Conservation (phyloP, 768 basidiomycete genomes). For the Wakefieldia striispora region DNA sequence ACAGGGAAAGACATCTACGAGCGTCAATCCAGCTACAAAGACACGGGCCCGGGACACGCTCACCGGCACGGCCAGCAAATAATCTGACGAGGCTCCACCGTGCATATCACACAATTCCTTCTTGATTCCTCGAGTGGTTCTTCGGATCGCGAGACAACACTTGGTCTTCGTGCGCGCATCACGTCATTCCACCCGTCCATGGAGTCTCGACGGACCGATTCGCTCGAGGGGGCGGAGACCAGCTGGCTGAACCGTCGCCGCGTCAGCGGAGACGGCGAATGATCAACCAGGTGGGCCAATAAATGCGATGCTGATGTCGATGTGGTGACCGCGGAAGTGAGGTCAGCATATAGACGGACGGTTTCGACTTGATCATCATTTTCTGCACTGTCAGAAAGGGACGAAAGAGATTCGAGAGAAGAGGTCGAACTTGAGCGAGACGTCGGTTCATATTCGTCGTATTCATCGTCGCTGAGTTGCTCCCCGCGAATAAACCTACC, state of each 20-base stretch:
- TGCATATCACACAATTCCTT: constrained; percentile 68
- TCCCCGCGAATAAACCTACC: constrained; percentile 61
- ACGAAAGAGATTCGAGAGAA: constrained; percentile 22
- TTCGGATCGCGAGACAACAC: constrained; percentile 20
- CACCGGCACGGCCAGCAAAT: constrained; percentile 88
- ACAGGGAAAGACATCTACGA: constrained; percentile 47
- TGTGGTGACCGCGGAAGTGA: constrained; percentile 36
- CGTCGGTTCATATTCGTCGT: constrained; percentile 35
- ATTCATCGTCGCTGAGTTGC: constrained; percentile 47
- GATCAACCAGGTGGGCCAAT: constrained; percentile 52
- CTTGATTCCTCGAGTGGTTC: constrained; percentile 26
- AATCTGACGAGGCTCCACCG: constrained; percentile 61
- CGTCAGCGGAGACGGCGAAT: constrained; percentile 46
- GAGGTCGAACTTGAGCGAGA: constrained; percentile 22
- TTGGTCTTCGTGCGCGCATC: constrained; percentile 24
- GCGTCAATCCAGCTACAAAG: neutral
- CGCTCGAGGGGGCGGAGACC: constrained; percentile 21
- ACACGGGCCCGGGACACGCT: constrained; percentile 14
- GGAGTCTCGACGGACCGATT: constrained; percentile 7
- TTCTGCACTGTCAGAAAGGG: constrained; percentile 27
- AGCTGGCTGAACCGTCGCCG: constrained; percentile 45
- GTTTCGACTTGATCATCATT: constrained; percentile 41
- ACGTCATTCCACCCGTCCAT: constrained; percentile 31
- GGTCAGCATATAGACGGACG: constrained; percentile 51
- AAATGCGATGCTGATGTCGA: constrained; percentile 43